These are phyloP conservation scores for Fusarium pseudocircinatum DNA, from an alignment of 2,329 filamentous ascomycete genomes.

Conservation along the genomic window DNA sequence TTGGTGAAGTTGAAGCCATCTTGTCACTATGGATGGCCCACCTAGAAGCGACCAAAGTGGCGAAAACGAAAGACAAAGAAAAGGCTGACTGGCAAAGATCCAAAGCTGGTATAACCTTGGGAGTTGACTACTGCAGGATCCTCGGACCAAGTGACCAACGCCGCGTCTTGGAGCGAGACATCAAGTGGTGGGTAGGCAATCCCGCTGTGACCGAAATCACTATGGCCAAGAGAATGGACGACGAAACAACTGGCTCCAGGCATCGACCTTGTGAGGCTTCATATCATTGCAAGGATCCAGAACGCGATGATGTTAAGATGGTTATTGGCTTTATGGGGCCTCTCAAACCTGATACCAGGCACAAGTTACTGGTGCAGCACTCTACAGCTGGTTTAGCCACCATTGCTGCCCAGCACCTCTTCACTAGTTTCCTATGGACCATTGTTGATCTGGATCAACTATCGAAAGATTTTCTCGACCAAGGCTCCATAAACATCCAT, in stretches of 20 bases:
- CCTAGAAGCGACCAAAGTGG: background rate
- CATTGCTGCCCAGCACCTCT: background rate
- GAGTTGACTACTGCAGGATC: background rate
- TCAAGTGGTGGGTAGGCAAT: background rate
- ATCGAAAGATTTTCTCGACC: background rate
- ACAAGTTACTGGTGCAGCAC: background rate
- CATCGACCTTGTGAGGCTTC: background rate
- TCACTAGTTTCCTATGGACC: background rate
- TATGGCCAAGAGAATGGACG: background rate
- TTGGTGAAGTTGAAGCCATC: background rate
- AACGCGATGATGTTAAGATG: background rate
- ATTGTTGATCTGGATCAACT: background rate
- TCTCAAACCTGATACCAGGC: fast-evolving
- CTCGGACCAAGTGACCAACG: background rate
- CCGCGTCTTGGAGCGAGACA: background rate
- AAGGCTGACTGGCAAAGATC: background rate
- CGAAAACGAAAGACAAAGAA: background rate
- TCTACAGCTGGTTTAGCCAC: background rate
- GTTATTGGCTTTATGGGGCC: background rate
- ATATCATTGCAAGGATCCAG: background rate
- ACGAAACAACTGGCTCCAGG: background rate
- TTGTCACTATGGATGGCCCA: background rate
- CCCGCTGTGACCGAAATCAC: background rate
- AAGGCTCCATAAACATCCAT: background rate
- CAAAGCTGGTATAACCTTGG: background rate